A percentile compares a stretch with the other conserved stretches of the same genome.
phyloP scores from a whole-genome alignment of 495 filamentous ascomycete species.

The Penicillium diatomitis region DNA sequence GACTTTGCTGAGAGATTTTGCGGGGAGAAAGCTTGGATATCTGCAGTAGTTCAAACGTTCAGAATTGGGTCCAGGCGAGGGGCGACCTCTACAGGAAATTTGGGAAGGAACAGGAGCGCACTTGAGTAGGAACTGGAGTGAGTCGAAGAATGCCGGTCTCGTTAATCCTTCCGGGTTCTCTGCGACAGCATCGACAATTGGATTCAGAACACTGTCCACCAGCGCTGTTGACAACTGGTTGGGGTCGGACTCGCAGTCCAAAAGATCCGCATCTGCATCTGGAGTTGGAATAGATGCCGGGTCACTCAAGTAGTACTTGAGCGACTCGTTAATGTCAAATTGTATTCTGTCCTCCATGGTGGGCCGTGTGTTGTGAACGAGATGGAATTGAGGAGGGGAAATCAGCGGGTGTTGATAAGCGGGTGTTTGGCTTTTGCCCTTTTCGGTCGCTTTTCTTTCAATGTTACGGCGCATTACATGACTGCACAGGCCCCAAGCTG shows the following conservation, averaged over 20 bases:
- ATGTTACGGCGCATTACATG: background rate
- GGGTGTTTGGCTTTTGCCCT: conserved; percentile 26
- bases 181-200: conserved; percentile 87
- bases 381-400: conserved; percentile 5
- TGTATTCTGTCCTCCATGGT: conserved; percentile 67
- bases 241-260: conserved; percentile 87
- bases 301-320: conserved; percentile 93
- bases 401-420: conserved; percentile 17
- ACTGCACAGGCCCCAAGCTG: conserved; percentile 4
- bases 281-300: conserved; percentile 74
- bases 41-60: conserved; percentile 59
- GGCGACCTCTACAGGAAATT: conserved; percentile 27
- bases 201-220: conserved; percentile 79
- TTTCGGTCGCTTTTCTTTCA: background rate
- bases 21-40: conserved; percentile 71
- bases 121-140: conserved; percentile 93
- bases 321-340: conserved; percentile 92
- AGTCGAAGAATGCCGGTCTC: conserved; percentile 72
- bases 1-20: conserved; percentile 78
- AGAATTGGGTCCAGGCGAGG: conserved; percentile 43
- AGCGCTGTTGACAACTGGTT: conserved; percentile 67
- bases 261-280: conserved; percentile 73
- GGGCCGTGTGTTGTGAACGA: conserved; percentile 5
- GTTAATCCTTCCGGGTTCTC: conserved; percentile 83
- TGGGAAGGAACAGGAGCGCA: conserved; percentile 61